phyloP scores from a whole-genome alignment of 257 asterid genomes.

The Vinca minor region DNA sequence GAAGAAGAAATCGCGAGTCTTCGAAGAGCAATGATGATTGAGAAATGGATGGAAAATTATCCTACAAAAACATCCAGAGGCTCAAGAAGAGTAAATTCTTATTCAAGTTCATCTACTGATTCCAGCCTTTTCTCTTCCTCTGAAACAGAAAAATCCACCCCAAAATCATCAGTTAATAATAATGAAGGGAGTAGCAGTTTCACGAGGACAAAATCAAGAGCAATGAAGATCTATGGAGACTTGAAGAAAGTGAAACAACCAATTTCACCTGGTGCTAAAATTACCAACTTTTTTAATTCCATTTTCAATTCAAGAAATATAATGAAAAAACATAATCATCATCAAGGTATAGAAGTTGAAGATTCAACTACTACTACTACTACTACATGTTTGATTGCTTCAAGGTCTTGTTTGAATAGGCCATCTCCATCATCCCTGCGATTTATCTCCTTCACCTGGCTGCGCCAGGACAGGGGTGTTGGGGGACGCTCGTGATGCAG shows the following conservation, averaged over 20 bases:
- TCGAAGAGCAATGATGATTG: slow-evolving; percentile 64
- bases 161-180: slow-evolving; percentile 22
- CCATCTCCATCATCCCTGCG: too few species aligned
- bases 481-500: too few species aligned
- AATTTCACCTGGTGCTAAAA: slow-evolving; percentile 42
- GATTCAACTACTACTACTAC: slow-evolving; percentile 23
- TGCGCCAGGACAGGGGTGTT: too few species aligned
- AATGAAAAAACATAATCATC: slow-evolving; percentile 25
- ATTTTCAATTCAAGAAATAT: slow-evolving; percentile 58
- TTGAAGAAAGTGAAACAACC: slow-evolving; percentile 40
- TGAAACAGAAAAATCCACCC: slow-evolving; percentile 46
- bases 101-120: slow-evolving; percentile 56
- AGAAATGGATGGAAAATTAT: slow-evolving; percentile 70
- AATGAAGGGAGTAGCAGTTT: slow-evolving; percentile 18
- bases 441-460: too few species aligned
- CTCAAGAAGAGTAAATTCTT: slow-evolving; percentile 32
- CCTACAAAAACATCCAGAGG: slow-evolving; percentile 10
- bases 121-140: slow-evolving; percentile 60
- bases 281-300: slow-evolving; percentile 51
- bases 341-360: slow-evolving; percentile 34
- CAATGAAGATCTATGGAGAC: slow-evolving; percentile 31
- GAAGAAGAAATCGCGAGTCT: slow-evolving; percentile 60
- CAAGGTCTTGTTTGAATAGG: slow-evolving; percentile 51
- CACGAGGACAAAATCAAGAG: slow-evolving; percentile 33
- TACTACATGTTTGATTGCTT: slow-evolving; percentile 23